Evolutionary conservation across 768 basidiomycete species (phyloP).

Genomic region (Hebeloma cylindrosporum): DNA sequence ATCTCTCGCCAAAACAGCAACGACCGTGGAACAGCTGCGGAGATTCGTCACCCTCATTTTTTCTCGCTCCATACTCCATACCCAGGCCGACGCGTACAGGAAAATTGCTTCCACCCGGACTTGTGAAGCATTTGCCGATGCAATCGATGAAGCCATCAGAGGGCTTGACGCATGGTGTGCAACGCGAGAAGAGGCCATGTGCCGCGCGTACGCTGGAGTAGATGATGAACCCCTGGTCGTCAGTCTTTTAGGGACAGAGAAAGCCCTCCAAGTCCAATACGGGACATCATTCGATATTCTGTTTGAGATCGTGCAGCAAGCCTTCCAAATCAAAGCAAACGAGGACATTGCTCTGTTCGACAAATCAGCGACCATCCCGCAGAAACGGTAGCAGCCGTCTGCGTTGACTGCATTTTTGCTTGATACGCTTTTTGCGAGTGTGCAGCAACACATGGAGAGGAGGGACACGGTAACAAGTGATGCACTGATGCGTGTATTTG

Average conservation of each 20-base stretch:
- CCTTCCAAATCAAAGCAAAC: conserved; percentile 30
- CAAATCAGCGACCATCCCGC: conserved; percentile 18
- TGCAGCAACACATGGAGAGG: conserved; percentile 59
- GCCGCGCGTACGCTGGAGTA: conserved; percentile 52
- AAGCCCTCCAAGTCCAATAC: conserved; percentile 55
- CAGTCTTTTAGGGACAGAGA: conserved; percentile 68
- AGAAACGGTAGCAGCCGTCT: conserved; percentile 45
- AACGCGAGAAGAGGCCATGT: conserved; percentile 62
- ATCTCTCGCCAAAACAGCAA: conserved; percentile 58
- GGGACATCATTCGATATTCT: conserved; percentile 58
- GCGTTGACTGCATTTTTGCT: conserved; percentile 57
- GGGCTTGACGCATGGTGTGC: conserved; percentile 72
- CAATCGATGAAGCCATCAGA: conserved; percentile 59
- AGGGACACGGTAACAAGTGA: conserved; percentile 54
- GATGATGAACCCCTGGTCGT: conserved; percentile 46
- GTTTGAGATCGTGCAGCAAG: conserved; percentile 44
- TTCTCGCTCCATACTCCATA: conserved; percentile 28
- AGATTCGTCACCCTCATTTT: conserved; percentile 56
- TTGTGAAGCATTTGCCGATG: conserved; percentile 82
- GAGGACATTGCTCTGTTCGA: conserved; percentile 23
- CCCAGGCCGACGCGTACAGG: conserved; percentile 15
- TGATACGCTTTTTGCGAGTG: conserved; percentile 56
- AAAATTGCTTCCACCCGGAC: conserved; percentile 47
- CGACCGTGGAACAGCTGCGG: conserved; percentile 61
- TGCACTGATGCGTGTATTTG: conserved; percentile 63